Base-by-base conservation (phyloP, 2,329 filamentous ascomycete species). In the Emmonsiellopsis sp. region DNA sequence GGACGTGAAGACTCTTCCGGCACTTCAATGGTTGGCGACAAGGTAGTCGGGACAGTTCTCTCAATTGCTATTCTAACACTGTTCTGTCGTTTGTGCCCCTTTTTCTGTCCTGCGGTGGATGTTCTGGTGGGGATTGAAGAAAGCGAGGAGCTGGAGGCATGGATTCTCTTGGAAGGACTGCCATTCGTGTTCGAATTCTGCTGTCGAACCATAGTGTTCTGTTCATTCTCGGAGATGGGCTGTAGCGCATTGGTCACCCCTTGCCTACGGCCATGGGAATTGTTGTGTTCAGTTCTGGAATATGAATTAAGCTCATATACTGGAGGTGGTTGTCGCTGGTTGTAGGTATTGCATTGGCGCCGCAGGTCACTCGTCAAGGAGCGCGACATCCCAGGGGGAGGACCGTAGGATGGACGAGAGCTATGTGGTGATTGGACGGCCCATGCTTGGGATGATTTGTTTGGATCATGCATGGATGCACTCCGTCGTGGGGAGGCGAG, bases 31-130 rank as follows among this genome's bases (percentile, higher is more conserved):
- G 61, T 69, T 3, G 66, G 64, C 15, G 68, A 65, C 54, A 72
- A 69, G 1, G 32, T n/a, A 30, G 32, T 38, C 31, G n/a, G 16
- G 26, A 57, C 56, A 7, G 67, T 58, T 1, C 63, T 62, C 4
- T 67, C 62, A 32, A 67, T 70, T 1, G 71, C 69, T 50, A 74
- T 72, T 16, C 71, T 68, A 2, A 74, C 68, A 51, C 70, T 73
- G 46, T 73, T 73, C 40, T 74, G 70, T 38, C 71, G 67, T 48
- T 64, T 63, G 54, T 75, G 71, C 10, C 70, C 68, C 51, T 69
- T 70, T 13, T 38, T 43, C 7, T 26, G 7, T 6, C 34, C 15
- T 7, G 37, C 15, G 10, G 34, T n/a, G 26, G 46, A 26, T n/a
- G 34, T 8, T 30, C 38, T 38, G 9, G 10, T 20, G 10, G 10